Evolutionary conservation across 169 alveolate genomes (phyloP).

Genomic region (Plasmodium vinckei): DNA sequence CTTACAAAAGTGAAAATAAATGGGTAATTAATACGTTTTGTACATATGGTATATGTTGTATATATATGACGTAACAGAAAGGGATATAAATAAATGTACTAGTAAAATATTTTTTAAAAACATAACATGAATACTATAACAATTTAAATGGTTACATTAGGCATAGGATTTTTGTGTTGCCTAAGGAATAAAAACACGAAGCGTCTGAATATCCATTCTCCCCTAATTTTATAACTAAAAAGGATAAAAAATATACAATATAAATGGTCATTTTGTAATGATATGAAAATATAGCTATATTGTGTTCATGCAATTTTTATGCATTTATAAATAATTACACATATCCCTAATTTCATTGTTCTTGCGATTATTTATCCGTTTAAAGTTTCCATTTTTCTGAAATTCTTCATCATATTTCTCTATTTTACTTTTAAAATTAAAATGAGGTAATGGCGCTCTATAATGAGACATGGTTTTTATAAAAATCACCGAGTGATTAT

Average conservation of each 20-base stretch:
- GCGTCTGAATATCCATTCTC: conserved; percentile 61
- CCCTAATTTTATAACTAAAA: conserved; percentile 63
- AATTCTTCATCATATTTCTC: conserved; percentile 56
- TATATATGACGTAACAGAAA: neutral
- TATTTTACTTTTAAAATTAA: conserved; percentile 52
- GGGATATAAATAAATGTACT: neutral
- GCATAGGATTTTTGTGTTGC: conserved; percentile 52
- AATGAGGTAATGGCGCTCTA: conserved; percentile 64
- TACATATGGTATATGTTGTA: neutral
- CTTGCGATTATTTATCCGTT: conserved; percentile 57
- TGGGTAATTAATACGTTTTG: too few species aligned
- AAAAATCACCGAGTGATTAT: too few species aligned
- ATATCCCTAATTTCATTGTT: conserved; percentile 70
- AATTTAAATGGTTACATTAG: conserved; percentile 28
- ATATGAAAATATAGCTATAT: too few species aligned
- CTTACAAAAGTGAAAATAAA: conserved; percentile 26
- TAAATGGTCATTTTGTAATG: too few species aligned
- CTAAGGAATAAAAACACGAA: conserved; percentile 66
- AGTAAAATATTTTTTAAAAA: neutral
- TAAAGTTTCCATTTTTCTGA: conserved; percentile 40
- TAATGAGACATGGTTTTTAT: conserved; percentile 16
- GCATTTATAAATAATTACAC: conserved; percentile 28
- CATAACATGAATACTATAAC: neutral
- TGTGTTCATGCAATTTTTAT: neutral
- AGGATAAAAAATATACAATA: neutral